Evolutionary conservation across 2,329 filamentous ascomycete species (phyloP).

Genomic region (Cladophialophora psammophila): DNA sequence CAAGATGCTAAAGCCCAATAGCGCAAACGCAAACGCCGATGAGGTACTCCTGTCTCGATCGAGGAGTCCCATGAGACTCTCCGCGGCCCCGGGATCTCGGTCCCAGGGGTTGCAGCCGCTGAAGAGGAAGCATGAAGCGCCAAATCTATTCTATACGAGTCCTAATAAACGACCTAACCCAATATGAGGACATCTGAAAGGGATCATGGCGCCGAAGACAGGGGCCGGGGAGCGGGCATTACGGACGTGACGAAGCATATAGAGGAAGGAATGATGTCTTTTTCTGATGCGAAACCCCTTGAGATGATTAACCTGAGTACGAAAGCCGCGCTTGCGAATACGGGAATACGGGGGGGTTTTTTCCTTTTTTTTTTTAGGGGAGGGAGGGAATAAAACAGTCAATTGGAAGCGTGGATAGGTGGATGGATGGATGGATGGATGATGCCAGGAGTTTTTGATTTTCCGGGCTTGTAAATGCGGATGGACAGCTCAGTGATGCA

Average conservation of each 20-base stretch:
- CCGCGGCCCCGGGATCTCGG: constrained; percentile 10
- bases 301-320: too few relatives aligned
- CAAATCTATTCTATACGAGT: constrained; percentile 27
- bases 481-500: too few relatives aligned
- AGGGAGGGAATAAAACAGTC: too few relatives aligned
- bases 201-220: neutral
- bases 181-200: neutral
- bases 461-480: too few relatives aligned
- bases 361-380: too few relatives aligned
- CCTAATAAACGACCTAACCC: neutral
- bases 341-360: too few relatives aligned
- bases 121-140: constrained; percentile 29
- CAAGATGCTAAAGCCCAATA: constrained; percentile 18
- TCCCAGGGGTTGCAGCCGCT: constrained; percentile 5
- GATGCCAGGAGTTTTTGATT: too few relatives aligned
- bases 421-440: too few relatives aligned
- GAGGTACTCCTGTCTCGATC: constrained; percentile 9
- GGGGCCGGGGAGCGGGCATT: neutral
- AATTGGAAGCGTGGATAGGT: too few relatives aligned
- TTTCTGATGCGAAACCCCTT: too few relatives aligned
- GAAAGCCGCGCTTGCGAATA: too few relatives aligned
- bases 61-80: constrained; percentile 28
- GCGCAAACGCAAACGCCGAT: neutral
- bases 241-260: neutral
- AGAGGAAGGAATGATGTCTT: too few relatives aligned